These are phyloP conservation scores for Aspergillus luchuensis DNA, from an alignment of 2,329 filamentous ascomycete genomes.

Conservation along the genomic window DNA sequence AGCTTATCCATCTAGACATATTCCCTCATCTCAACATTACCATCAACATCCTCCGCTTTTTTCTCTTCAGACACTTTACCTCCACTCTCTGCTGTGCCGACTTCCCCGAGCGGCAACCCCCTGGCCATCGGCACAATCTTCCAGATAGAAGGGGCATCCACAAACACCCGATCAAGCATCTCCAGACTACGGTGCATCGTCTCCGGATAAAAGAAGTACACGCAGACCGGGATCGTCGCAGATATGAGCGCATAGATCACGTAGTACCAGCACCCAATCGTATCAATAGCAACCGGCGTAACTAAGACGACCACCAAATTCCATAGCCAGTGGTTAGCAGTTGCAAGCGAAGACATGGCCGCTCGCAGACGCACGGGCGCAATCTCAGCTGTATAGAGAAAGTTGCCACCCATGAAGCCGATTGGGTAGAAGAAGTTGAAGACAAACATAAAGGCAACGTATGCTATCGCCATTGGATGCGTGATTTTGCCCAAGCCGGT, in stretches of 20 bases:
- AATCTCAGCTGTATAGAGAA: slow-evolving; percentile 13
- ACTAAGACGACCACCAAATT: slow-evolving; percentile 13
- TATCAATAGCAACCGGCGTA: slow-evolving; percentile 12
- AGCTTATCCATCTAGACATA: not conserved
- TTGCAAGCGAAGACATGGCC: slow-evolving; percentile 11
- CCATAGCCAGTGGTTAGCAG: slow-evolving; percentile 16
- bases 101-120: not conserved
- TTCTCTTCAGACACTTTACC: not conserved
- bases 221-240: slow-evolving; percentile 1
- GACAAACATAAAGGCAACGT: slow-evolving; percentile 7
- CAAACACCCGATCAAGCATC: not conserved
- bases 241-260: slow-evolving; percentile 11
- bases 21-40: not conserved
- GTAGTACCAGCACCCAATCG: slow-evolving; percentile 11
- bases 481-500: not conserved
- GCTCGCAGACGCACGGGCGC: slow-evolving; percentile 10
- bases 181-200: slow-evolving; percentile 17
- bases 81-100: not conserved
- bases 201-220: slow-evolving; percentile 17
- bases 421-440: slow-evolving; percentile 16
- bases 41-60: not conserved
- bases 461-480: not conserved
- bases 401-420: slow-evolving; percentile 11
- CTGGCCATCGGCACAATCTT: not conserved
- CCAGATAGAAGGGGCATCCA: not conserved